Evolutionary conservation across 2,329 filamentous ascomycete genomes (phyloP).

Genomic region (Tolypocladium paradoxum): DNA sequence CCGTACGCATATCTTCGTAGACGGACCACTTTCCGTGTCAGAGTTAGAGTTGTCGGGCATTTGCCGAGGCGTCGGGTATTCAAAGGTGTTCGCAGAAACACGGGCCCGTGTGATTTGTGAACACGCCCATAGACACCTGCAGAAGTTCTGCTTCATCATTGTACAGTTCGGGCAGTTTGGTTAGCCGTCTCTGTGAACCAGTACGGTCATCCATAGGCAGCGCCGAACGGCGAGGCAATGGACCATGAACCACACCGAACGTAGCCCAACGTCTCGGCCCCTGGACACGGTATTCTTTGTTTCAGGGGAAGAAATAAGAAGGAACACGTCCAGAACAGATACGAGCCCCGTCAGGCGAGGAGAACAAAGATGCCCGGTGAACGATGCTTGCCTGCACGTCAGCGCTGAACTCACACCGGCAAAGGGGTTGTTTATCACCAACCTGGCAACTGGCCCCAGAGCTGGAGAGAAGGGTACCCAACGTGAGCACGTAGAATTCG

Average conservation of each 20-base stretch:
- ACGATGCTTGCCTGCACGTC: background rate
- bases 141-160: background rate
- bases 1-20: background rate
- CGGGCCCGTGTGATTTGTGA: background rate
- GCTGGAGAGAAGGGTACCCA: background rate
- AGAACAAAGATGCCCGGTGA: background rate
- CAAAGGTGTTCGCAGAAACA: background rate
- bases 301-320: background rate
- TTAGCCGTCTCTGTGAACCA: background rate
- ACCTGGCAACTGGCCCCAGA: background rate
- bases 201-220: background rate
- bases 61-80: background rate
- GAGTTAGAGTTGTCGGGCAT: background rate
- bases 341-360: background rate
- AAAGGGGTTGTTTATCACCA: background rate
- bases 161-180: background rate
- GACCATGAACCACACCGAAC: background rate
- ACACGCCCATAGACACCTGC: background rate
- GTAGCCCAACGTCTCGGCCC: too few species aligned
- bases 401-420: background rate
- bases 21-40: background rate
- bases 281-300: background rate
- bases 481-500: background rate
- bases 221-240: background rate
- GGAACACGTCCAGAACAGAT: background rate